Base-by-base conservation (phyloP, 148 eudicot genomes). In the Cornus suecica region DNA sequence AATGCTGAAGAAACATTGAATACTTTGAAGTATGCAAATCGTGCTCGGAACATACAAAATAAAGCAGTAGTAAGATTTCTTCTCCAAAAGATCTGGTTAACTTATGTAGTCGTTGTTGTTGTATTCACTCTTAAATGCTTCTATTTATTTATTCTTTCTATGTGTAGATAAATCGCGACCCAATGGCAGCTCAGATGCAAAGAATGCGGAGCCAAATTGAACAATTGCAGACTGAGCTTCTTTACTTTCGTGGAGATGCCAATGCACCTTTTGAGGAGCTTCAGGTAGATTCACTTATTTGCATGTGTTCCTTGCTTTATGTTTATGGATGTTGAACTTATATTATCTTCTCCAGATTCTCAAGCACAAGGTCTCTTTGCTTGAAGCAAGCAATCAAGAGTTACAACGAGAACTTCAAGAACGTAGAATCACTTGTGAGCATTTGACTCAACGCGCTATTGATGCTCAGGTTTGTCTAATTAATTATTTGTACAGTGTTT, bases 11-110 rank as follows among this genome's bases (percentile, higher is more conserved):
- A 96, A 84, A 96, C 99, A 8, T 80, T 96, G 22, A 96, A 96
- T 82, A 96, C 99, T 29, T 82, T 96, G 74, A 96, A 96, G 79
- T 96, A 96, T 79, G 99, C 99, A 61, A 96, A 96, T 79, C 98
- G 99, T 72, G 94, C 99, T 81, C 98, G 99, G 30, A 96, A 96
- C 73, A 96, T 96, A 75, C 99, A 96, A 71, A 96, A 96, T 73
- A 96, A 93, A 84, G 99, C 99, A 78, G 84, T 96, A 77, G 99
- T 96, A 82, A 87, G 99, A 73, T 73, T 60, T 8, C 51, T 73
- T 70, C 10, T 25, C 10, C 14, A 27, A 27, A 3, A 48, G 0
- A 48, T 27, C 60, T 74, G 9, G 62, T 34, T 41, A 76, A 20
- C 23, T 68, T 42, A 4, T 18, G 42, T 37, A 37, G 6, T 37